Conservation (phyloP, 148 eudicot genomes). For the Camellia sinensis region DNA sequence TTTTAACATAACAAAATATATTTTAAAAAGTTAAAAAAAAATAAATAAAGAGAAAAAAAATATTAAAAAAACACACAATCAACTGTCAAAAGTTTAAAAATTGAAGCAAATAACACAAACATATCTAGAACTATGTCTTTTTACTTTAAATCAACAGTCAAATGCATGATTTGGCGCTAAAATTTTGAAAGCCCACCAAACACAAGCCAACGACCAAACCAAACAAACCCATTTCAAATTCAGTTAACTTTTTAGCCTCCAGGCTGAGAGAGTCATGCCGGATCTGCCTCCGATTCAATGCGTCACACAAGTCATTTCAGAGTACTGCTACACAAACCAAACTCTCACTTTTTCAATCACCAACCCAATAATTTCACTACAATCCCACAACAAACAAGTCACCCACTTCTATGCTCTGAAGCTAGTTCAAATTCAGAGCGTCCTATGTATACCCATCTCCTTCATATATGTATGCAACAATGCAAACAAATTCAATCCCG, state of each 20-base stretch:
- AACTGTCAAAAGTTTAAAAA: too few species aligned
- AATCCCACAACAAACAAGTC: slow-evolving; percentile 9
- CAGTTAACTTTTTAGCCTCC: background rate
- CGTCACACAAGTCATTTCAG: slow-evolving; percentile 21
- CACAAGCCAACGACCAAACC: background rate
- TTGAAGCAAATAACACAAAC: too few species aligned
- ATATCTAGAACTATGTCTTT: too few species aligned
- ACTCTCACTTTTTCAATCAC: slow-evolving; percentile 12
- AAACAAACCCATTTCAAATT: background rate
- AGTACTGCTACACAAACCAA: slow-evolving; percentile 13
- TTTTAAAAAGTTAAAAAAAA: too few species aligned
- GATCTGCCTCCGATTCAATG: slow-evolving; percentile 12
- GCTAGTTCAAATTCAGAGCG: slow-evolving; percentile 10
- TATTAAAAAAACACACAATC: too few species aligned
- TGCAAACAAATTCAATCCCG: slow-evolving; percentile 60
- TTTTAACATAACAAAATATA: too few species aligned
- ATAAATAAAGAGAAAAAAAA: too few species aligned
- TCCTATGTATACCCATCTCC: slow-evolving; percentile 28
- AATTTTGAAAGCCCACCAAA: too few species aligned
- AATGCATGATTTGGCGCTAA: background rate
- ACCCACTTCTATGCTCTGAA: background rate
- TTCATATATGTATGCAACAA: slow-evolving; percentile 38
- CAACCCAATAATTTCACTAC: slow-evolving; percentile 17
- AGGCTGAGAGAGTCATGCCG: background rate
- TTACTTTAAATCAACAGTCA: background rate